Conservation (phyloP, 768 basidiomycete species). For the Tricholoma saponaceum region DNA sequence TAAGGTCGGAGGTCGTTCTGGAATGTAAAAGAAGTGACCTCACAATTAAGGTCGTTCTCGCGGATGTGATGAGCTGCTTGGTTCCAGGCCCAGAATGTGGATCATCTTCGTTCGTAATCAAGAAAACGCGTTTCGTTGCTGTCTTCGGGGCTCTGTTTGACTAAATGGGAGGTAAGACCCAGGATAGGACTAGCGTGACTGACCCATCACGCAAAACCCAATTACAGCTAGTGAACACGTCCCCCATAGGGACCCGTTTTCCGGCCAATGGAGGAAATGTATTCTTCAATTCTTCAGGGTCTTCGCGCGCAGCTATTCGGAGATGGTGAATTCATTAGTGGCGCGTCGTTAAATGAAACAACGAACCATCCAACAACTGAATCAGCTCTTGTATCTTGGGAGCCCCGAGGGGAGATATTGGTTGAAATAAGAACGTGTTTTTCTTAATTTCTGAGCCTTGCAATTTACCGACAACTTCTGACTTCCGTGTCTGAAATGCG, state of each 20-base stretch:
- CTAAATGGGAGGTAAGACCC: not conserved
- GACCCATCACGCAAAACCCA: constrained; percentile 88
- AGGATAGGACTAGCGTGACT: constrained; percentile 10
- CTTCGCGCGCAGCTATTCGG: constrained; percentile 56
- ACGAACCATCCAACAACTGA: constrained; percentile 70
- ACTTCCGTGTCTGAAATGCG: constrained; percentile 35
- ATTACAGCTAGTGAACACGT: constrained; percentile 88
- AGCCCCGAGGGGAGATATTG: constrained; percentile 73
- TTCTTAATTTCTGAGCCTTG: constrained; percentile 62
- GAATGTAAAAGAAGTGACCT: constrained; percentile 5
- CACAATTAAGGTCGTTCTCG: constrained; percentile 68
- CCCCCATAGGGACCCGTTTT: constrained; percentile 73
- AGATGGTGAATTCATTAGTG: not conserved
- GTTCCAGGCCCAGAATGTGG: constrained; percentile 58
- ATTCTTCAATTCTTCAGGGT: constrained; percentile 50
- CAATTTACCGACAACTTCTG: constrained; percentile 20
- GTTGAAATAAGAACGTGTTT: constrained; percentile 69
- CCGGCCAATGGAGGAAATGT: constrained; percentile 62
- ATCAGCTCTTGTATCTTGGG: constrained; percentile 78
- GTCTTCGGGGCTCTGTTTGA: constrained; percentile 71
- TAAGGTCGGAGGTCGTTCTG: not conserved
- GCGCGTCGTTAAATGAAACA: not conserved
- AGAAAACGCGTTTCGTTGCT: constrained; percentile 88
- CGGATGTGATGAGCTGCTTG: constrained; percentile 61
- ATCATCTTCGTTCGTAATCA: constrained; percentile 88